These are phyloP conservation scores for Dioscorea dumetorum DNA, from an alignment of 106 monocot genomes.

Conservation along the genomic window DNA sequence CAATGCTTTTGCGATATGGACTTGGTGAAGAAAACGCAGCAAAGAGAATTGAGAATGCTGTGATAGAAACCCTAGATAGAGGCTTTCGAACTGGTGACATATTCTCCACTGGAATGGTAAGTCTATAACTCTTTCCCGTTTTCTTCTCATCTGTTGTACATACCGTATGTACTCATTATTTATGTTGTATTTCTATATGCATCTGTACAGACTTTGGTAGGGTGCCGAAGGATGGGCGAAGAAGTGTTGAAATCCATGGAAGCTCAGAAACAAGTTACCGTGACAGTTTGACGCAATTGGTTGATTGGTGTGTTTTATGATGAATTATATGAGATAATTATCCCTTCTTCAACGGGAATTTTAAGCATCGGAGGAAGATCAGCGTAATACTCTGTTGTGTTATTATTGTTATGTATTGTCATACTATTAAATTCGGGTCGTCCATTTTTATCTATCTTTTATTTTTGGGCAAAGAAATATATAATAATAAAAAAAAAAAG, in stretches of 20 bases:
- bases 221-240: constrained; percentile 81
- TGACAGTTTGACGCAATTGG: background rate
- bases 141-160: background rate
- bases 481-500: too few species aligned
- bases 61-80: constrained; percentile 44
- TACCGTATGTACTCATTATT: background rate
- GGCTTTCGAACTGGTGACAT: constrained; percentile 54
- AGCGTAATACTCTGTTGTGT: too few species aligned
- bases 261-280: constrained; percentile 19
- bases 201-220: constrained; percentile 26
- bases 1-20: constrained; percentile 50
- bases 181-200: background rate
- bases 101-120: constrained; percentile 69
- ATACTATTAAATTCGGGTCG: too few species aligned
- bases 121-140: background rate
- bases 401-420: too few species aligned
- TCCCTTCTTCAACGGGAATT: too few species aligned
- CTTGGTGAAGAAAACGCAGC: constrained; percentile 85
- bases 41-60: constrained; percentile 81
- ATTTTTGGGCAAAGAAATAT: too few species aligned
- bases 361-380: too few species aligned
- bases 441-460: too few species aligned
- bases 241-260: constrained; percentile 61
- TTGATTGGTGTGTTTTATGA: background rate
- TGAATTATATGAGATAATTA: too few species aligned